Base-by-base conservation (phyloP, 371 early-diverging fungal species). In the Capillidium rhysosporum region DNA sequence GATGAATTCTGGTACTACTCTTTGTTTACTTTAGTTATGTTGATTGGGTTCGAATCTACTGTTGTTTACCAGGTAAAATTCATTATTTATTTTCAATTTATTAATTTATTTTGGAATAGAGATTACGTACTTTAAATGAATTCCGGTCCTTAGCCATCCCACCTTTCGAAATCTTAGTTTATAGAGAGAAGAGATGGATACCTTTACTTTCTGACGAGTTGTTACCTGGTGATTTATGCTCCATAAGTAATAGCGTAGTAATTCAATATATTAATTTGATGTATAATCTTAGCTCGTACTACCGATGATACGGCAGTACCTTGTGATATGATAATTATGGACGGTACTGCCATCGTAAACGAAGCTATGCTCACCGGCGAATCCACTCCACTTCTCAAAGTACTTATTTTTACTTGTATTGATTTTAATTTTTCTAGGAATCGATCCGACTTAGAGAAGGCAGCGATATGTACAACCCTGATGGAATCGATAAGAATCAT, bases 1-100 rank as follows among this genome's bases (percentile, higher is more conserved):
- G 99, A 99, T 68, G 98, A 98, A 66, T 97, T 97, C 76, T 94
- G 99, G 94, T 98, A 98, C 71, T 98, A 98, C 68, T 92, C 98
- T 25, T 70, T 99, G 44, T 98, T 99, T 60, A 98, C 98, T 0
- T 73, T 98, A 51, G 65, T 87, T 40, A 98, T 98, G 97, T 70
- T 98, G 58, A 77, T 98, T 52, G 82, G 89, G 8, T 98, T 99
- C 66, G 99, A 99, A 66, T 89, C 92, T 5, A 97, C 97, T 0
- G 90, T 99, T n/a, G 99, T 99, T 16, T 91, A 92, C 70, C 98
- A 88, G 74, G 80, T 78, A 64, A 31, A 61, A 56, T n/a, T n/a
- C n/a, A n/a, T n/a, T n/a, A n/a, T n/a, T n/a, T 4, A 34, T 34
- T 34, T 34, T 12, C 4, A 23, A 14, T 14, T 16, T 58, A 14